A percentile compares a stretch with the other conserved stretches of the same genome.
phyloP scores from a whole-genome alignment of 2,329 filamentous ascomycete genomes.

The Amphichorda felina region DNA sequence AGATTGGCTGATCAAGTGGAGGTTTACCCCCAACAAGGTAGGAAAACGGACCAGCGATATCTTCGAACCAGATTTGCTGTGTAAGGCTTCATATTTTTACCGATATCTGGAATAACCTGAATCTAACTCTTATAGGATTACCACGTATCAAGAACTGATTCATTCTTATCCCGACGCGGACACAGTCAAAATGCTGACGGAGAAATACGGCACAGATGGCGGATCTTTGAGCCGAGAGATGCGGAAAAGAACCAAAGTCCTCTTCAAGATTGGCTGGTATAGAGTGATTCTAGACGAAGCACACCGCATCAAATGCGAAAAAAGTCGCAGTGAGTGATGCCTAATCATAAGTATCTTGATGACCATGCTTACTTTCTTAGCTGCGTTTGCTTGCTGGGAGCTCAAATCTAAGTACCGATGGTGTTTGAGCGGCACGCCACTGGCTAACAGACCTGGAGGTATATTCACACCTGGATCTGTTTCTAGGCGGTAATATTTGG shows the following conservation, averaged over 20 bases:
- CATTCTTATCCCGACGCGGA: conserved; percentile 6
- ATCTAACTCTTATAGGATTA: no score
- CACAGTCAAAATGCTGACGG: background rate
- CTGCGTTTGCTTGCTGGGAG: conserved; percentile 10
- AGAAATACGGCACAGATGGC: background rate
- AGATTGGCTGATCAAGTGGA: background rate
- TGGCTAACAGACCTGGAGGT: conserved; percentile 19
- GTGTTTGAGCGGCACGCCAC: conserved; percentile 22
- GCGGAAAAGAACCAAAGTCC: background rate
- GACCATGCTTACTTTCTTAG: conserved; percentile 4
- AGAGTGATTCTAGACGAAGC: conserved; percentile 46
- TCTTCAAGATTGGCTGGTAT: conserved; percentile 27
- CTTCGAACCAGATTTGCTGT: no score
- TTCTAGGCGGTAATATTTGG: no score
- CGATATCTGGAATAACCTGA: no score
- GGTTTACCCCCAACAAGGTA: no score
- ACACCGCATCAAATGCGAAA: conserved; percentile 40
- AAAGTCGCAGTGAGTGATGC: conserved; percentile 13
- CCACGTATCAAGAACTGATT: conserved; percentile 15
- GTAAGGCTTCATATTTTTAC: no score
- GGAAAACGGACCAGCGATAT: no score
- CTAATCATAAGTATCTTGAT: background rate
- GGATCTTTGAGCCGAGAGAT: background rate
- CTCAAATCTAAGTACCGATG: conserved; percentile 19
- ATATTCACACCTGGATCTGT: background rate